A percentile compares a stretch with the other conserved stretches of the same genome.
phyloP scores from a whole-genome alignment of 805 yeast genomes.

The Saccharomyces kudriavzevii region DNA sequence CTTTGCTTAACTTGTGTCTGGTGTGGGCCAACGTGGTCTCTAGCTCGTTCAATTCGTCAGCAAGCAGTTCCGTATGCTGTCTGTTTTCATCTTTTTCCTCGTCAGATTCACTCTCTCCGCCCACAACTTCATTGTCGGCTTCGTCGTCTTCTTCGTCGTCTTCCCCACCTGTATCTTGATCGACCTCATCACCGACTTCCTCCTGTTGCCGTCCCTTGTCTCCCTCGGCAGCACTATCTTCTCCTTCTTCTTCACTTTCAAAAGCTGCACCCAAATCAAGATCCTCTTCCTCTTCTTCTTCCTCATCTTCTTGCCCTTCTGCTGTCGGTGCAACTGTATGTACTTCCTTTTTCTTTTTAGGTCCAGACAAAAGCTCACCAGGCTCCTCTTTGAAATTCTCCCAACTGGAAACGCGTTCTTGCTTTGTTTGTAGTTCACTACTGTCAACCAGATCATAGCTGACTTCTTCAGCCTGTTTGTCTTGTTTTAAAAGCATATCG shows the following conservation, averaged over 20 bases:
- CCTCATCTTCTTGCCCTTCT: constrained; percentile 24
- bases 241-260: constrained; percentile 33
- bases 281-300: constrained; percentile 41
- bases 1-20: constrained; percentile 60
- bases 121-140: constrained; percentile 41
- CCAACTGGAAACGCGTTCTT: constrained; percentile 9
- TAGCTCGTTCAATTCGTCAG: constrained; percentile 79
- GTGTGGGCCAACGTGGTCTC: constrained; percentile 71
- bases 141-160: constrained; percentile 39
- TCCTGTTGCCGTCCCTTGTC: constrained; percentile 30
- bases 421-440: constrained; percentile 26
- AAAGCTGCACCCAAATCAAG: constrained; percentile 52
- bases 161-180: constrained; percentile 29
- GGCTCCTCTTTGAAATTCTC: constrained; percentile 8
- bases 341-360: constrained; percentile 11
- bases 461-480: constrained; percentile 76
- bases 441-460: constrained; percentile 67
- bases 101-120: constrained; percentile 42
- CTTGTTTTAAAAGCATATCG: constrained; percentile 63
- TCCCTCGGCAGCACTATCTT: constrained; percentile 25
- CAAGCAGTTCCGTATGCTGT: constrained; percentile 64
- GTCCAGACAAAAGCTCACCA: background rate
- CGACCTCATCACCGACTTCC: constrained; percentile 27
- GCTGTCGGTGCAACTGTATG: constrained; percentile 1
- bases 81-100: constrained; percentile 48